Evolutionary conservation across 2,329 filamentous ascomycete genomes (phyloP).

Genomic region (Tolypocladium tropicale): DNA sequence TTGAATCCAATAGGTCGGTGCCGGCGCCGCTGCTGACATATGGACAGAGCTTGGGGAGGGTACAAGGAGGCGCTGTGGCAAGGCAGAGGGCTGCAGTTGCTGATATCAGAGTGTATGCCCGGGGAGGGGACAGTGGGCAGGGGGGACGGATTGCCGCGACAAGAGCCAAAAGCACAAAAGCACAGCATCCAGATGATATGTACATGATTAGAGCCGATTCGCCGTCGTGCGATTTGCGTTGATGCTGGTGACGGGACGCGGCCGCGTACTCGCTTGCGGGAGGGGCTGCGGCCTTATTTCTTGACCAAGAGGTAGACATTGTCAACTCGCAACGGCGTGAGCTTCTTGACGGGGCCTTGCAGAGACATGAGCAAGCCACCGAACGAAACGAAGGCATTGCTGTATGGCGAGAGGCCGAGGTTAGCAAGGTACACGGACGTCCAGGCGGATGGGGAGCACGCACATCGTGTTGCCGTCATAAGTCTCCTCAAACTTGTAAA

Average conservation of each 20-base stretch:
- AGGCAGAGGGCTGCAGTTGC: neutral
- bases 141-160: neutral
- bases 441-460: slow-evolving; percentile 2
- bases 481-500: slow-evolving; percentile 79
- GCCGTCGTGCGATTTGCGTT: neutral
- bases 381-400: slow-evolving; percentile 90
- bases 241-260: neutral
- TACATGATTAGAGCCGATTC: neutral
- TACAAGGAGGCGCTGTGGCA: neutral
- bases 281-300: slow-evolving; percentile 37
- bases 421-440: neutral
- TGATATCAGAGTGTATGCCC: neutral
- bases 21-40: neutral
- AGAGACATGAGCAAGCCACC: slow-evolving; percentile 84
- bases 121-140: too few relatives aligned
- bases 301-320: slow-evolving; percentile 90
- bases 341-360: slow-evolving; percentile 90
- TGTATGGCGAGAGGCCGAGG: slow-evolving; percentile 23
- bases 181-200: neutral
- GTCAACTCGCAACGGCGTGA: slow-evolving; percentile 84
- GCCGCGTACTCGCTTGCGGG: neutral
- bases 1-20: neutral
- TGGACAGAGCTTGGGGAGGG: neutral
- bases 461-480: slow-evolving; percentile 75
- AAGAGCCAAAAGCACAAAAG: neutral